Base-by-base conservation (phyloP, 1,284 basidiomycete species). In the Cerioporus squamosus region DNA sequence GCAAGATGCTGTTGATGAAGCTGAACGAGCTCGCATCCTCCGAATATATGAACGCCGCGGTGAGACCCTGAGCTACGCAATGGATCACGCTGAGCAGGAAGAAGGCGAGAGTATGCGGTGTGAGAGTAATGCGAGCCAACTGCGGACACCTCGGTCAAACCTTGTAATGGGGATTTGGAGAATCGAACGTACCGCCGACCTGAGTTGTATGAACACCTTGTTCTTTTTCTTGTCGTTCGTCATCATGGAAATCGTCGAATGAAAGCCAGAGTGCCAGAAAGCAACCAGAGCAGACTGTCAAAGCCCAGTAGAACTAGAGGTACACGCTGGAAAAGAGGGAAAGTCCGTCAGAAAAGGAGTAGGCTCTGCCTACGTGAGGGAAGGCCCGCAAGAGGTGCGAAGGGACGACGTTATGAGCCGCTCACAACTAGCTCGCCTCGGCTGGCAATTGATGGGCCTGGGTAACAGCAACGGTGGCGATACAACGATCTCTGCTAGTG, bases 41-140 rank as follows among this genome's bases (percentile, higher is more conserved):
- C 29, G 74, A 74, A 66, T 77, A 80, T 7, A 84, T 72, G 33
- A 83, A 72, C 1, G 81, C 77, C 63, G 85, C 83, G 17, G 84
- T 73, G 52, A 81, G 64, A 9, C 69, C 70, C 51, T 76, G 75
- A 8, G 69, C 67, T 36, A 76, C 63, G 54, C 73, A 76, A 55
- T 71, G 68, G 15, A 70, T 43, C 51, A 75, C 67, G 26, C 71
- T 70, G 33, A 76, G 64, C 3, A 82, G 61, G 65, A 86, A 81
- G 72, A 85, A 86, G 3, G 76, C 69, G 36, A 75, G 67, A 12
- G 82, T 81, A 47, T 73, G 55, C 22, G 68, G 71, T 20, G 73
- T 75, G 18, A 74, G 63, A 0, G 72, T 73, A 40, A 77, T 69
- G 24, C 73, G 70, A 33, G 71, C 54, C 59, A 73, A 71, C 76